Base-by-base conservation (phyloP, 306 rosid genomes). In the Gastrolobium villosum region DNA sequence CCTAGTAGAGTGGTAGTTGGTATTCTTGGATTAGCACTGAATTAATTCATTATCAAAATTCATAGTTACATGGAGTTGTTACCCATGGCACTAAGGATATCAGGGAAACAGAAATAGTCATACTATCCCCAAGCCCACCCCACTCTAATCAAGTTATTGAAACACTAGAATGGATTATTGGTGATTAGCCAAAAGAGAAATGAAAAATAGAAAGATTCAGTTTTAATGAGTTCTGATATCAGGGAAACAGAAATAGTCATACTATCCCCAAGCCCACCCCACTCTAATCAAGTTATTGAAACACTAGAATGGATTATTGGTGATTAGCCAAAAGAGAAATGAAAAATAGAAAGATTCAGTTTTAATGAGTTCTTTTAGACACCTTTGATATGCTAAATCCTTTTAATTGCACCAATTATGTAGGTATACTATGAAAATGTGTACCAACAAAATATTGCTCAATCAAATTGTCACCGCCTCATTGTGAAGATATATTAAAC, bases 401-500 rank as follows among this genome's bases (percentile, higher is more conserved):
- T 39, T 9, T 26, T 43, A n/a, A 30, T 43, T 45, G 5, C 32
- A 26, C 41, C 37, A 41, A 9, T 41, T 65, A 9, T 41, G 20
- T 9, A 40, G 15, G 3, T 9, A 4, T 26, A 7, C 74, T 46
- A 2, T 30, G 13, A 65, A 65, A 20, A 52, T 7, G 14, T 7
- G 64, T 76, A 6, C 20, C 11, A 26, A 11, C 54, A 64, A 50
- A 53, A 56, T 45, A 65, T n/a, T 65, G 35, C 34, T 28, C 65
- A 28, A 76, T 26, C 20, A 28, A 64, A 43, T 56, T 34, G 10
- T 39, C 40, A 35, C 39, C 40, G 77, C 31, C 10, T 44, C 7
- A 10, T 10, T 28, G 2, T 40, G 36, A 39, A 54, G 54, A 55
- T 14, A 43, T 72, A 13, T 31, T 72, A 11, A 56, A 36, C 13